phyloP scores from a whole-genome alignment of 306 rosid genomes.

The Macrotyloma uniflorum region DNA sequence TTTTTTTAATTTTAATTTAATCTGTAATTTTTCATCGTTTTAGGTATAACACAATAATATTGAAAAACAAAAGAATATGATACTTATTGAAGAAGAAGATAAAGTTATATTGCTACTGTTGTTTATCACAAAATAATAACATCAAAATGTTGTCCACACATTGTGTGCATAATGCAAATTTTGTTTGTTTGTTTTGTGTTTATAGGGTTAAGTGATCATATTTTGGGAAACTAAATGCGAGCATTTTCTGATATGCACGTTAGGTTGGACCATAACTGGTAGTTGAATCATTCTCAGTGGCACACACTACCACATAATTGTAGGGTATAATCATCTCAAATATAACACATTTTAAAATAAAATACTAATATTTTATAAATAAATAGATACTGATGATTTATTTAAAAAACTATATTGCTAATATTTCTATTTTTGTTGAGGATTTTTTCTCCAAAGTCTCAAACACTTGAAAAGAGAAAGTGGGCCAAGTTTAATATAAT shows the following conservation, averaged over 20 bases:
- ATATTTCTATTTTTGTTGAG: background rate
- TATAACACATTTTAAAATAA: background rate
- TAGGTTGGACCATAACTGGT: constrained; percentile 1
- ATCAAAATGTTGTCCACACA: no score
- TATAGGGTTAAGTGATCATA: background rate
- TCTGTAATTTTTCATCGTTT: no score
- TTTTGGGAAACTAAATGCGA: background rate
- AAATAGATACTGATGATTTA: background rate
- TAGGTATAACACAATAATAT: no score
- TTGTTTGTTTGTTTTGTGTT: no score
- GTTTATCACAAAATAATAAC: no score
- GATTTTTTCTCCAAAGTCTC: background rate
- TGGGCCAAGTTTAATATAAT: background rate
- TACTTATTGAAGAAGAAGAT: no score
- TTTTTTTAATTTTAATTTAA: no score
- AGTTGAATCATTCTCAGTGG: background rate
- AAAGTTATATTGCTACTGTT: no score
- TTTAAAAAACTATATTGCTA: background rate
- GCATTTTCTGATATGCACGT: background rate
- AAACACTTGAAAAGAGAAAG: background rate
- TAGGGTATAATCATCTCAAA: background rate
- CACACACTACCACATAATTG: background rate
- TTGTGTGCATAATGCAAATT: no score
- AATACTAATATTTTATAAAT: background rate
- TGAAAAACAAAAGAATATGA: no score